Conservation (phyloP, 1,284 basidiomycete species). For the Puccinia horiana region DNA sequence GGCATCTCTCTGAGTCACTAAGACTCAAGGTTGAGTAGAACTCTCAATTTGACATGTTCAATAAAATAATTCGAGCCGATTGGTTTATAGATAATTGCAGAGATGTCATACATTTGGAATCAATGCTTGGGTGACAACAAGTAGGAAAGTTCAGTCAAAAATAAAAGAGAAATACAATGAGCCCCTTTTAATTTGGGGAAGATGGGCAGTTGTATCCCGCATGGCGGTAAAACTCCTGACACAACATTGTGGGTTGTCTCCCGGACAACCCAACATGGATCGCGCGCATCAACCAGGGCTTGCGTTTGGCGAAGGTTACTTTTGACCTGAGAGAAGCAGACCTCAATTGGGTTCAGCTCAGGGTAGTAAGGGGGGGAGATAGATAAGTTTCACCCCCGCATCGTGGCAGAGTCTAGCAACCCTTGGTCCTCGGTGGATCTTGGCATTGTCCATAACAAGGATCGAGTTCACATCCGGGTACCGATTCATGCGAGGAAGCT, state of each 20-base stretch:
- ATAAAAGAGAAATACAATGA: too few relatives aligned
- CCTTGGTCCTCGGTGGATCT: background rate
- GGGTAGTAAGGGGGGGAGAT: conserved; percentile 18
- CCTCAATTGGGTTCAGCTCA: conserved; percentile 12
- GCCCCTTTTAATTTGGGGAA: too few relatives aligned
- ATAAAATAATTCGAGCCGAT: too few relatives aligned
- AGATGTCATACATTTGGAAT: too few relatives aligned
- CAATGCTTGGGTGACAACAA: too few relatives aligned
- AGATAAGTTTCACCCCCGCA: background rate
- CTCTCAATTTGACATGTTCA: too few relatives aligned
- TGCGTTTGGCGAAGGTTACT: background rate
- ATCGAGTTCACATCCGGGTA: background rate
- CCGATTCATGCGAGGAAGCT: conserved; percentile 20
- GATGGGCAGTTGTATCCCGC: background rate
- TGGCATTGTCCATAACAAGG: background rate
- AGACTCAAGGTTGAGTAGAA: too few relatives aligned
- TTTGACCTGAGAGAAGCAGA: background rate
- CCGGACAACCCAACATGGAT: background rate
- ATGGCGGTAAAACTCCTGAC: background rate
- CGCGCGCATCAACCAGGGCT: background rate
- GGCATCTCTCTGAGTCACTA: too few relatives aligned
- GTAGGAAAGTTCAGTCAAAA: too few relatives aligned
- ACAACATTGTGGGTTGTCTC: background rate
- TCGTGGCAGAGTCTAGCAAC: background rate
- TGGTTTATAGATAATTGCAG: too few relatives aligned